Conservation (phyloP, 768 basidiomycete species). For the Collybia nuda region DNA sequence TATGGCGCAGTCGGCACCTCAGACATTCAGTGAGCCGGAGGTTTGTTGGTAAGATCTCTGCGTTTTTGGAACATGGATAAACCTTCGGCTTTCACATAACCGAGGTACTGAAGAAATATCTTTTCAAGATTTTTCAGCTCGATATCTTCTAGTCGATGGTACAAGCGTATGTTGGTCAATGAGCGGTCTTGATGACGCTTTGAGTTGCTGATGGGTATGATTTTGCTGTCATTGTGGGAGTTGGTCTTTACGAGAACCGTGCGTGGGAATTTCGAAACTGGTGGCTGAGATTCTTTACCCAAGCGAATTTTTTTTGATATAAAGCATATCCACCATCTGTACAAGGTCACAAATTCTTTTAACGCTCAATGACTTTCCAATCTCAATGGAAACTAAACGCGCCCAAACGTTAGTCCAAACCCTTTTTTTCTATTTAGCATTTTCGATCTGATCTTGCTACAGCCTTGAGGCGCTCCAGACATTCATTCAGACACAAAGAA, state of each 20-base stretch:
- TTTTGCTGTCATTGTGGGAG: background rate
- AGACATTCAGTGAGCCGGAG: too few relatives aligned
- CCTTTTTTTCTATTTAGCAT: background rate
- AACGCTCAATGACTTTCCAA: slow-evolving; percentile 15
- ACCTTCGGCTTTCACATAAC: background rate
- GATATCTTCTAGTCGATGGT: too few relatives aligned
- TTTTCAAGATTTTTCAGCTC: too few relatives aligned
- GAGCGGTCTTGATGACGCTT: too few relatives aligned
- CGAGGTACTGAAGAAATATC: background rate
- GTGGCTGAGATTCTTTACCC: background rate
- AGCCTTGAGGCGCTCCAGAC: slow-evolving; percentile 67
- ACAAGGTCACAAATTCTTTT: background rate
- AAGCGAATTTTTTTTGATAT: too few relatives aligned
- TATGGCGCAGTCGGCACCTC: too few relatives aligned
- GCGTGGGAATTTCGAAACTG: slow-evolving; percentile 8
- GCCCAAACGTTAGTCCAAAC: slow-evolving; percentile 34
- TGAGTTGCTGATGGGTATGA: background rate
- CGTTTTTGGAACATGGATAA: too few relatives aligned
- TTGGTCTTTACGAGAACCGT: background rate
- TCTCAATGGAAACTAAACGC: slow-evolving; percentile 35
- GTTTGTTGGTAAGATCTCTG: too few relatives aligned
- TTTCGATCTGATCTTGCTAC: slow-evolving; percentile 1
- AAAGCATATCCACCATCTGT: too few relatives aligned
- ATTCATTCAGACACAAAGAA: slow-evolving; percentile 63
- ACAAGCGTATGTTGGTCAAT: too few relatives aligned